A percentile compares a stretch with the other conserved stretches of the same genome.
phyloP scores from a whole-genome alignment of 805 yeast genomes.

The Torulaspora quercuum region DNA sequence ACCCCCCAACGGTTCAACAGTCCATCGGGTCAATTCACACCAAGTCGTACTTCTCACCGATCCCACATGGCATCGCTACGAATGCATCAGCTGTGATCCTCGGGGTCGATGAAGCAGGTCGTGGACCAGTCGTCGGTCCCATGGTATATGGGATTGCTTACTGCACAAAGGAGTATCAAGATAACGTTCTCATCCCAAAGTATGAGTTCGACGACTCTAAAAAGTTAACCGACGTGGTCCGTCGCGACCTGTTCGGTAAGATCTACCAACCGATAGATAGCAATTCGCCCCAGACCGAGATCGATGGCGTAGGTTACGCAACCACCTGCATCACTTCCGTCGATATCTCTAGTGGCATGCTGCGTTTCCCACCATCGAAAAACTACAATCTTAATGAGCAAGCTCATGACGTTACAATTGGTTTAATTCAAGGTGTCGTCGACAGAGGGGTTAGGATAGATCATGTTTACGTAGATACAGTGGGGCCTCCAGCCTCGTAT shows the following conservation, averaged over 20 bases:
- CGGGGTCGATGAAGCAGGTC: slow-evolving; percentile 98
- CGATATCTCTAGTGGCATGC: slow-evolving; percentile 88
- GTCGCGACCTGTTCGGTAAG: slow-evolving; percentile 57
- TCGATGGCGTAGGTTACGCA: slow-evolving; percentile 76
- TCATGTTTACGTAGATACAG: slow-evolving; percentile 89
- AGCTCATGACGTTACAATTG: slow-evolving; percentile 93
- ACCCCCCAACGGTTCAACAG: slow-evolving; percentile 34
- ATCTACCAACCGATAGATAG: slow-evolving; percentile 45
- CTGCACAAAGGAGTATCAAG: slow-evolving; percentile 52
- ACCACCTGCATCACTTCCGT: slow-evolving; percentile 79
- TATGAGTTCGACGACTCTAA: slow-evolving; percentile 94
- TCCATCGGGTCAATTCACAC: slow-evolving; percentile 35
- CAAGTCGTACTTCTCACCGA: slow-evolving; percentile 47
- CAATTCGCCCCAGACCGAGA: slow-evolving; percentile 39
- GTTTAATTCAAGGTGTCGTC: slow-evolving; percentile 61
- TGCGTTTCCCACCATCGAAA: slow-evolving; percentile 51
- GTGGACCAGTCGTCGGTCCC: slow-evolving; percentile 97
- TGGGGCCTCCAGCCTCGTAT: slow-evolving; percentile 88
- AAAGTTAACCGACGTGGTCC: slow-evolving; percentile 66
- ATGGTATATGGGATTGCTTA: slow-evolving; percentile 95
- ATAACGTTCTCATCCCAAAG: slow-evolving; percentile 45
- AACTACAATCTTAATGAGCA: slow-evolving; percentile 79
- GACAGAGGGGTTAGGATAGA: slow-evolving; percentile 58
- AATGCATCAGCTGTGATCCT: slow-evolving; percentile 46
- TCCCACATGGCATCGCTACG: slow-evolving; percentile 44